Evolutionary conservation across 495 filamentous ascomycete species (phyloP), one percentile per base, ranked within the genome.

Genomic region (Penicillium pulvis): DNA sequence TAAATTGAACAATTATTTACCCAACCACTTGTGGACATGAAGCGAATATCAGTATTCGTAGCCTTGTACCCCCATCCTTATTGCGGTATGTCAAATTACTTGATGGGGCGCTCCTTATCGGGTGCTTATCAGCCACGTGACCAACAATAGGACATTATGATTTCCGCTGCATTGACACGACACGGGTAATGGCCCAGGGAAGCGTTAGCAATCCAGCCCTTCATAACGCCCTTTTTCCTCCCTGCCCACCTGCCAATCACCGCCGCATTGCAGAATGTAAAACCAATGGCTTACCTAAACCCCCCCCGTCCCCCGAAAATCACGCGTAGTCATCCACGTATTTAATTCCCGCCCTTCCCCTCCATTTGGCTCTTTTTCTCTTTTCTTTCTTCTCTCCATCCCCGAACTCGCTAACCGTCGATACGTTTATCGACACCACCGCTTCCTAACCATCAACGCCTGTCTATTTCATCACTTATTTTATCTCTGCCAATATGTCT

Each of bases 401-500:
- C 64, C 45, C 55, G 4, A 28, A 16, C 31, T 55, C 50, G 41
- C 57, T 62, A 49, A 51, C 52, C 57, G 61, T 70, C 61, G 59
- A 68, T 71, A 61, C 65, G 66, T 72, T 58, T 64, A 61, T 39
- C 58, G 58, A 58, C 64, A 54, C 52, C 58, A 55, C 56, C 58
- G 20, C 62, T 65, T 70, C 67, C 54, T 61, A 71, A 71, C 63
- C 9, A 59, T 47, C 51, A 43, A 51, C 41, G 31, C 41, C 51
- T 57, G 62, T 46, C 61, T 61, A 33, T 56, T 43, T 58, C 49
- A 60, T 65, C 61, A 36, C 33, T 41, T n/a, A 24, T 57, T 53
- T 51, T 64, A 57, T 57, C 52, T 46, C 67, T 61, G 69, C 73
- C 83, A 91, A 75, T 62, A 96, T 96, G 92, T 93, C 92, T 91